Percentiles rank a stretch among this genome's conserved stretches.
These are phyloP conservation scores for Aristolochia californica DNA, from an alignment of 164 flowering plant species.

Conservation along the genomic window DNA sequence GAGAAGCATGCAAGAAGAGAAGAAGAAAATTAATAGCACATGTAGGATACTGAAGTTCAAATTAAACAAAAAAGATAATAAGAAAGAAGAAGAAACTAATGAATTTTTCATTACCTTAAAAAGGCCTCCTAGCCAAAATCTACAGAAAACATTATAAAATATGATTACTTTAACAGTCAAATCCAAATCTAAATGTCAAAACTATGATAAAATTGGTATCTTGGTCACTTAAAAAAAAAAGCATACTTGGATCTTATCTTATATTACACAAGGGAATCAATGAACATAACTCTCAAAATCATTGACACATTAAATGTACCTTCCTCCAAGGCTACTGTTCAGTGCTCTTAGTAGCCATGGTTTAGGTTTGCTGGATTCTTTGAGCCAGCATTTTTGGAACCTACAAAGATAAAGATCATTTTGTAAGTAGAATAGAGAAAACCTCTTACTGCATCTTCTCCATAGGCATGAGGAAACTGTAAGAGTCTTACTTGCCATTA, in stretches of 20 bases:
- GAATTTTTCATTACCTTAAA: conserved; percentile 58
- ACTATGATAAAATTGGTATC: too few species aligned
- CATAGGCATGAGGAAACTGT: conserved; percentile 6
- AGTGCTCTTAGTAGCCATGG: conserved; percentile 96
- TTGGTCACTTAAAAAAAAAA: too few species aligned
- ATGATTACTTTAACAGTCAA: conserved; percentile 5
- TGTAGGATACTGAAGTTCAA: neutral
- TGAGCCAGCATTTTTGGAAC: conserved; percentile 77
- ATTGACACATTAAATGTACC: conserved; percentile 26
- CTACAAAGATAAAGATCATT: conserved; percentile 23
- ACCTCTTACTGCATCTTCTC: neutral
- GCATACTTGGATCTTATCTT: too few species aligned
- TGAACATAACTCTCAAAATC: neutral
- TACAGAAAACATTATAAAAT: conserved; percentile 20
- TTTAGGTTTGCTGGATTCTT: conserved; percentile 57
- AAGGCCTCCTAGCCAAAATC: conserved; percentile 96
- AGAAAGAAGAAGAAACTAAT: neutral
- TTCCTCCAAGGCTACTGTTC: conserved; percentile 72
- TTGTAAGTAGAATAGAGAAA: neutral
- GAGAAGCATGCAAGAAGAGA: too few species aligned
- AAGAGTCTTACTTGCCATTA: conserved; percentile 37
- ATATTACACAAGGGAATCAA: neutral
- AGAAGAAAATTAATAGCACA: neutral
- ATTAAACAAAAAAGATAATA: neutral
- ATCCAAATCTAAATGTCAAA: too few species aligned